These are phyloP conservation scores for Luffa acutangula DNA, from an alignment of 306 rosid genomes.

Conservation along the genomic window DNA sequence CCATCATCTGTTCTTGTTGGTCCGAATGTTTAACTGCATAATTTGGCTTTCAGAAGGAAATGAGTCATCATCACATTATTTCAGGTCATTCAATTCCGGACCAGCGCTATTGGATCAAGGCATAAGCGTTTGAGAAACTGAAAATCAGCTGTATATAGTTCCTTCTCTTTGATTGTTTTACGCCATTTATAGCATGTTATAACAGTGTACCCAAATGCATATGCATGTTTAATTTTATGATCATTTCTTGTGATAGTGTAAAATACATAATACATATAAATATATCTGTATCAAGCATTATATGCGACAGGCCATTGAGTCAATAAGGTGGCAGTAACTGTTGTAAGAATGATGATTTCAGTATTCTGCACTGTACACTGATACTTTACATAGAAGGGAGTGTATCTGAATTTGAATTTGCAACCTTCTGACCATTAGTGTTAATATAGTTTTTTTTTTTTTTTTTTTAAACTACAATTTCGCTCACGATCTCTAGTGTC, in stretches of 20 bases:
- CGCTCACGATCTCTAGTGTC: background rate
- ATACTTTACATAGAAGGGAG: background rate
- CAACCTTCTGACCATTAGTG: too few relatives aligned
- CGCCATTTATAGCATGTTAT: background rate
- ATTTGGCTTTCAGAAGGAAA: background rate
- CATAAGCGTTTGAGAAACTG: background rate
- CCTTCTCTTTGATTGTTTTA: background rate
- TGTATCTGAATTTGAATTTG: background rate
- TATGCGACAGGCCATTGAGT: background rate
- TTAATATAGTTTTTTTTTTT: too few relatives aligned
- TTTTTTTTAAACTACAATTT: too few relatives aligned
- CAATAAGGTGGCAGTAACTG: background rate
- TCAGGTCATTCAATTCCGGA: background rate
- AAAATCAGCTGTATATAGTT: constrained; percentile 2
- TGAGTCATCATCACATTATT: background rate
- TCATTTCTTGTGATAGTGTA: background rate
- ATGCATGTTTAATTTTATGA: background rate
- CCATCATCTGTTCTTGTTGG: background rate
- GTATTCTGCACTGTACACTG: background rate
- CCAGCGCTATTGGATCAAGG: background rate
- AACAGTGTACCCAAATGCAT: background rate
- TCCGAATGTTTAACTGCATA: background rate
- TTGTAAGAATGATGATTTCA: background rate
- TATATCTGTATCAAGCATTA: constrained; percentile 6
- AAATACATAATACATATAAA: background rate